phyloP scores from a whole-genome alignment of 75 land plant species.

The Sequoiadendron giganteum region DNA sequence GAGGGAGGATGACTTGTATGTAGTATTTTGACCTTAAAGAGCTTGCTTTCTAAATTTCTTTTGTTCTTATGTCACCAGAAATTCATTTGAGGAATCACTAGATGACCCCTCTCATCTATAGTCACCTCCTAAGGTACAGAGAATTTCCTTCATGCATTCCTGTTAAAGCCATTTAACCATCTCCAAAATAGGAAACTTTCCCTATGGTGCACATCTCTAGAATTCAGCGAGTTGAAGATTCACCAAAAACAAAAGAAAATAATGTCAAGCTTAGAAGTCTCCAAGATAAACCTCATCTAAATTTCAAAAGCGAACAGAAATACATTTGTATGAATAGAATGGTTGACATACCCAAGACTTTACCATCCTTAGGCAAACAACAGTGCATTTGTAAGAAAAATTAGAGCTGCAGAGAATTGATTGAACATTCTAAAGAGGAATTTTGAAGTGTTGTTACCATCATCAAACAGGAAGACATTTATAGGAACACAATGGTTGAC shows the following conservation, averaged over 20 bases:
- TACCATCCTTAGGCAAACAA: background rate
- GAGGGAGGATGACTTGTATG: background rate
- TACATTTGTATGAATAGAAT: background rate
- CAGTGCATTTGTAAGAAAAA: background rate
- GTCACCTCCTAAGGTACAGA: background rate
- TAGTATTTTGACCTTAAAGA: background rate
- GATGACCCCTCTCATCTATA: background rate
- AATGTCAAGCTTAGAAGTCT: too few relatives aligned
- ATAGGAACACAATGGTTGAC: background rate
- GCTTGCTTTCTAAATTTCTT: background rate
- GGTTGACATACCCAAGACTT: background rate
- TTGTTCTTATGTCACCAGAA: background rate
- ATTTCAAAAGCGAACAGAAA: background rate
- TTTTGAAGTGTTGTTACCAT: background rate
- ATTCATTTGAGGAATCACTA: background rate
- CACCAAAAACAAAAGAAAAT: too few relatives aligned
- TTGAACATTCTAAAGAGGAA: background rate
- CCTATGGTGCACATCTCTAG: background rate
- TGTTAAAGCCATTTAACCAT: background rate
- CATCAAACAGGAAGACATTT: background rate
- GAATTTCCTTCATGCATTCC: background rate
- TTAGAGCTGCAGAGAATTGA: background rate
- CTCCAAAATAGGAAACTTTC: too few relatives aligned
- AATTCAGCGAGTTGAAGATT: too few relatives aligned
- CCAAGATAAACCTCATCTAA: background rate